Conservation (phyloP, 805 yeast species). For the Saccharomycopsis schoenii region DNA sequence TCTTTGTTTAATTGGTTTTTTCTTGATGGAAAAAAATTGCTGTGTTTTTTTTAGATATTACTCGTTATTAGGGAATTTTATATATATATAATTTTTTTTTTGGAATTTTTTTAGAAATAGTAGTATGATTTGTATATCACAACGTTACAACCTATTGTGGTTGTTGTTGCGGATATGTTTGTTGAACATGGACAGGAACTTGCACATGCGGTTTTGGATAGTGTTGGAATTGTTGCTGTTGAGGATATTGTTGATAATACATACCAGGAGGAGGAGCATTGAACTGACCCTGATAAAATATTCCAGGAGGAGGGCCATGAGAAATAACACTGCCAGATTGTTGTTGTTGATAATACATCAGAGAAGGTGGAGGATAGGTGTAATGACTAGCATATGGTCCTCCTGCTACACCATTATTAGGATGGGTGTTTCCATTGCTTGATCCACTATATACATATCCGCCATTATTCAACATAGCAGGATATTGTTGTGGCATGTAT, state of each 20-base stretch:
- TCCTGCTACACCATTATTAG: not conserved
- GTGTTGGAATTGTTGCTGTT: not conserved
- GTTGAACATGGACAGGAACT: not conserved
- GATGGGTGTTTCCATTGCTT: not conserved
- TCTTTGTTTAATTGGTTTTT: too few species aligned
- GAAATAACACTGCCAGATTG: not conserved
- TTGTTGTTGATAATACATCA: not conserved
- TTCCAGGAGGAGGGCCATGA: not conserved
- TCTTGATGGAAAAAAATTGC: too few species aligned
- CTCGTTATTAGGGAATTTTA: too few species aligned
- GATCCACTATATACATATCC: not conserved
- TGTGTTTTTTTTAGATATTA: too few species aligned
- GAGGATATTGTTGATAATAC: not conserved
- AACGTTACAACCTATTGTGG: not conserved
- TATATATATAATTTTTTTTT: too few species aligned
- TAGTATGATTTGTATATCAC: too few species aligned
- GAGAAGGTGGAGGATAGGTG: not conserved
- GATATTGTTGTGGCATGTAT: not conserved
- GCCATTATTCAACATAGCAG: not conserved
- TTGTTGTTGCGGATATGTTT: not conserved
- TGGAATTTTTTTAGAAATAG: too few species aligned
- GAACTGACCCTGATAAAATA: not conserved
- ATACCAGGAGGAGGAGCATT: not conserved
- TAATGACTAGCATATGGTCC: not conserved
- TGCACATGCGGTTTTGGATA: not conserved